Conservation (phyloP, 306 rosid genomes). For the Prunus kanzakura region DNA sequence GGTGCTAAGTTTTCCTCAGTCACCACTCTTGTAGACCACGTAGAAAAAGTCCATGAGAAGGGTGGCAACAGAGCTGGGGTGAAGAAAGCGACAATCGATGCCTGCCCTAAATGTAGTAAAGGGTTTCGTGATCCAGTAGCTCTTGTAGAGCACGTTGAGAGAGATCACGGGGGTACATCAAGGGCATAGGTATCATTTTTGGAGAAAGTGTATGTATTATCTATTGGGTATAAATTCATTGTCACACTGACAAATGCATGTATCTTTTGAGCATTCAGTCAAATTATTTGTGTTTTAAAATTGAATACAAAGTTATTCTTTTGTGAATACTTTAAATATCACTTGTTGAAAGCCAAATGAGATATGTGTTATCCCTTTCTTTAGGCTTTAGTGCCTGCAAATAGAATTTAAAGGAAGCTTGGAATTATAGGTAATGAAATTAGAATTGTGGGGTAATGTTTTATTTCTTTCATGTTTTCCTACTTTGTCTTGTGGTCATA, state of each 20-base stretch:
- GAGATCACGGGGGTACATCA: slow-evolving; percentile 74
- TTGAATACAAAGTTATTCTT: neutral
- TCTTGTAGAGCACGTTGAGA: slow-evolving; percentile 81
- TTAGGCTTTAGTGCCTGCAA: too few species aligned
- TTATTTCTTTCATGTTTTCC: too few species aligned
- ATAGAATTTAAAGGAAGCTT: too few species aligned
- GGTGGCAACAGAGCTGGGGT: slow-evolving; percentile 34
- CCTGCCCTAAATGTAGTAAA: slow-evolving; percentile 79
- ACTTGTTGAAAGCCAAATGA: slow-evolving; percentile 1
- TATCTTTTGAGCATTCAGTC: slow-evolving; percentile 1
- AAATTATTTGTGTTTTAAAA: neutral
- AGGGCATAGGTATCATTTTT: slow-evolving; percentile 25
- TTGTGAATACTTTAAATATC: neutral
- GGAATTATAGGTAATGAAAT: too few species aligned
- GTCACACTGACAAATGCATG: slow-evolving; percentile 2
- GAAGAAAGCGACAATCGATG: slow-evolving; percentile 56
- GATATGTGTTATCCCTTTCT: neutral
- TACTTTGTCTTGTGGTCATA: too few species aligned
- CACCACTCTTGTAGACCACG: slow-evolving; percentile 62
- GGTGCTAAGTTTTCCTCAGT: slow-evolving; percentile 61
- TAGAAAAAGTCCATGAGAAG: slow-evolving; percentile 59
- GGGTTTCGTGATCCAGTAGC: slow-evolving; percentile 70
- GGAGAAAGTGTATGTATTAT: slow-evolving; percentile 10
- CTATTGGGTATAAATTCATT: neutral
- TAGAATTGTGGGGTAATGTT: too few species aligned